phyloP scores from a whole-genome alignment of 192 early-diverging fungal species.

The Backusella parvicylindrica region DNA sequence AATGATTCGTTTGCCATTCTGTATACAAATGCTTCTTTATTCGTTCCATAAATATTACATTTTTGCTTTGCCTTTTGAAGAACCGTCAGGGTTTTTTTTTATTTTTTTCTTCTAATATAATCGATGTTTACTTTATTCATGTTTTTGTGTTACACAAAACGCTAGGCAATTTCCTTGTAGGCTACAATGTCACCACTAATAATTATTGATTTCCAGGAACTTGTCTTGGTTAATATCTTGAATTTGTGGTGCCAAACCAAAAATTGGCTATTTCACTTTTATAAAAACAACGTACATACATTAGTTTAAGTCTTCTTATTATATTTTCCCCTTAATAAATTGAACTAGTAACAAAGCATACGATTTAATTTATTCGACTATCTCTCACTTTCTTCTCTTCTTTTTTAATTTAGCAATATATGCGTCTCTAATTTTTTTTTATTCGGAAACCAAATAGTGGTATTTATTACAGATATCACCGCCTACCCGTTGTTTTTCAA shows the following conservation, averaged over 20 bases:
- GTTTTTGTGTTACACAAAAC: neutral
- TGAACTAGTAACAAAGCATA: neutral
- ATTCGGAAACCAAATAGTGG: conserved; percentile 1
- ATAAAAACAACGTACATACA: neutral
- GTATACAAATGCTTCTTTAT: conserved; percentile 4
- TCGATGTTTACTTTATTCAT: neutral
- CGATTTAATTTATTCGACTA: neutral
- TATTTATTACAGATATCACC: neutral
- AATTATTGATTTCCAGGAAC: neutral
- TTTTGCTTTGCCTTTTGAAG: neutral
- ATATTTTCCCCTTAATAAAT: neutral
- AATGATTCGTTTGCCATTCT: neutral
- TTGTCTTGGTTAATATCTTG: neutral
- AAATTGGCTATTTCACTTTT: neutral
- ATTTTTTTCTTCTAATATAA: neutral
- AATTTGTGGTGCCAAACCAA: neutral
- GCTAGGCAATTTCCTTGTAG: neutral
- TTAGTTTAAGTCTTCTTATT: neutral
- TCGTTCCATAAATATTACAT: conserved; percentile 3
- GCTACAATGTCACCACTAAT: neutral
- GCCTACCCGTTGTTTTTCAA: neutral
- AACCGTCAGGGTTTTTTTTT: neutral
- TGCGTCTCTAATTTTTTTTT: neutral
- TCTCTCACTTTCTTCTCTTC: neutral
- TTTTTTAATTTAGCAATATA: neutral